A percentile compares a stretch with the other conserved stretches of the same genome.
phyloP scores from a whole-genome alignment of 2,329 filamentous ascomycete species.

The Talaromyces albobiverticillius region DNA sequence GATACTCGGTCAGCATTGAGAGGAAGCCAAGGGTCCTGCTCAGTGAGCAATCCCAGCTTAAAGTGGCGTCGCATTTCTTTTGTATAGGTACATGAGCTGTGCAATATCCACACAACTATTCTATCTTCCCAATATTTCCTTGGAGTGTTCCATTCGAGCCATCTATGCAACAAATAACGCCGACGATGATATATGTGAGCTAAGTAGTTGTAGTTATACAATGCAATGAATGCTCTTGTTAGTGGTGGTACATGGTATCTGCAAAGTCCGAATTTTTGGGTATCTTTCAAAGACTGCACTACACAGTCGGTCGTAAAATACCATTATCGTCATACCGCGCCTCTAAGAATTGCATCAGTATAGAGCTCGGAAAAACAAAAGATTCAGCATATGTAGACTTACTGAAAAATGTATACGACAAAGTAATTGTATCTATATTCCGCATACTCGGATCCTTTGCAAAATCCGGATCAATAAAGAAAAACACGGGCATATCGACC shows the following conservation, averaged over 20 bases:
- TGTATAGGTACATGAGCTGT: background rate
- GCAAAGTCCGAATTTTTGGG: background rate
- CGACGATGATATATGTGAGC: slow-evolving; percentile 11
- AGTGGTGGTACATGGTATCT: background rate
- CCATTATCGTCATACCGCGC: slow-evolving; percentile 82
- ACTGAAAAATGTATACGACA: slow-evolving; percentile 99
- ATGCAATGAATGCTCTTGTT: too few relatives aligned
- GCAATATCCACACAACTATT: background rate
- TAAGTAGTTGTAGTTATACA: slow-evolving; percentile 7
- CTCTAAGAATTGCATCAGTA: slow-evolving; percentile 49
- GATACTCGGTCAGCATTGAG: too few relatives aligned
- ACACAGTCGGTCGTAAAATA: slow-evolving; percentile 58
- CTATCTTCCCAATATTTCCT: background rate
- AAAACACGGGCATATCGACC: slow-evolving; percentile 99
- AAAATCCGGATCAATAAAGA: slow-evolving; percentile 96
- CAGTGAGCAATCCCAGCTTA: too few relatives aligned
- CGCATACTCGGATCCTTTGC: slow-evolving; percentile 89
- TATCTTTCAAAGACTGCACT: slow-evolving; percentile 16
- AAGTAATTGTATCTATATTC: slow-evolving; percentile 88
- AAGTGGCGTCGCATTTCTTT: too few relatives aligned
- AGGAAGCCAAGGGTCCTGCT: too few relatives aligned
- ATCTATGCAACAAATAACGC: slow-evolving; percentile 10
- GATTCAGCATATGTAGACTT: slow-evolving; percentile 37
- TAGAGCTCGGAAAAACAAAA: background rate
- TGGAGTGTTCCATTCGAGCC: background rate